These are phyloP conservation scores for Auriscalpium vulgare DNA, from an alignment of 768 basidiomycete genomes.

Conservation along the genomic window DNA sequence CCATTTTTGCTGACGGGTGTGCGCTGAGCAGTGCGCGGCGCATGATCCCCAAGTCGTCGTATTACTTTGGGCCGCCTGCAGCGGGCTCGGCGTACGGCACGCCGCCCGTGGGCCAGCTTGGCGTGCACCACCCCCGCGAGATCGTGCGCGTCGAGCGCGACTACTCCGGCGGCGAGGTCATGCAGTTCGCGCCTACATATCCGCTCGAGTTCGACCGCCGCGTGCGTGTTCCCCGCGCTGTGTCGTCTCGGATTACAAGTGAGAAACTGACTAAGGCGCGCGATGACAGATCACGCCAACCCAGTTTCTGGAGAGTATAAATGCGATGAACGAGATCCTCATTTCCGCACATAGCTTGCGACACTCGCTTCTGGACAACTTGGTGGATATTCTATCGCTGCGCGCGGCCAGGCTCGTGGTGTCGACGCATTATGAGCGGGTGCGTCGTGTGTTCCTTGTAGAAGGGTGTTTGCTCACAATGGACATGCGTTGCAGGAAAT, in stretches of 20 bases:
- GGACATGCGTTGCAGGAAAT: constrained; percentile 56
- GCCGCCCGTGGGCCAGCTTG: constrained; percentile 75
- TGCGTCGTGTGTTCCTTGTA: constrained; percentile 19
- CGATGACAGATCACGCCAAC: constrained; percentile 73
- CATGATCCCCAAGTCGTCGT: constrained; percentile 69
- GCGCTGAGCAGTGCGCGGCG: constrained; percentile 23
- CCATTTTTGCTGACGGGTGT: background rate
- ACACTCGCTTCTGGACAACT: constrained; percentile 70
- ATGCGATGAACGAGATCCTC: constrained; percentile 81
- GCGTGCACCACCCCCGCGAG: constrained; percentile 85
- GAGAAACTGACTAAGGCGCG: background rate
- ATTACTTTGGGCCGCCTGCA: constrained; percentile 77
- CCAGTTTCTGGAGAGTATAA: constrained; percentile 84
- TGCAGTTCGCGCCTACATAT: constrained; percentile 85
- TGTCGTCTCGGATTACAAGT: background rate
- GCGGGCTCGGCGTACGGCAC: constrained; percentile 76
- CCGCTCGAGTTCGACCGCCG: constrained; percentile 90
- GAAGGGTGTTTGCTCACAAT: background rate
- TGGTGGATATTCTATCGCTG: constrained; percentile 68
- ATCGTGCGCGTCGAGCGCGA: constrained; percentile 89
- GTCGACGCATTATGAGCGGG: constrained; percentile 79
- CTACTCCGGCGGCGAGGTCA: constrained; percentile 82
- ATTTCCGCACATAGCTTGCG: constrained; percentile 78
- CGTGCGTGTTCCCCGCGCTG: constrained; percentile 38
- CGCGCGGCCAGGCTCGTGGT: constrained; percentile 69